A percentile compares a stretch with the other conserved stretches of the same genome.
Evolutionary conservation across 179 eudicot species (phyloP).

Genomic region (Silene vulgaris): DNA sequence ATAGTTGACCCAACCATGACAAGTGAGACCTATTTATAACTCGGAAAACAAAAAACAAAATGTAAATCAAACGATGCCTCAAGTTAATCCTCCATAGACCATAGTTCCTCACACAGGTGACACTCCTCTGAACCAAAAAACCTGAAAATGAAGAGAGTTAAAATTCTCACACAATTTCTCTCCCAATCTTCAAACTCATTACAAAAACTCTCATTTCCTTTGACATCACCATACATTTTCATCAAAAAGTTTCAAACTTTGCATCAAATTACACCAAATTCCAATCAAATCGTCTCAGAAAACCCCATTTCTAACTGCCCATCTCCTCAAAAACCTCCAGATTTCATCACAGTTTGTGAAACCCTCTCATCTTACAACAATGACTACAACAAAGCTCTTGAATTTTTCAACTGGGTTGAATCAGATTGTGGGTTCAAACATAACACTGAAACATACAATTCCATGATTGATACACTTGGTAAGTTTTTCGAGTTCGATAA

Average conservation of each 20-base stretch:
- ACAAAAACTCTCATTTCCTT: background rate
- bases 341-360: slow-evolving; percentile 46
- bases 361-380: slow-evolving; percentile 66
- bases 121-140: background rate
- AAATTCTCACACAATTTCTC: slow-evolving; percentile 17
- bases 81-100: too few relatives aligned
- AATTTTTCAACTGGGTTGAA: slow-evolving; percentile 79
- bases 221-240: background rate
- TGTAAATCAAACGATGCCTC: too few relatives aligned
- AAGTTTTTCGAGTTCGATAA: slow-evolving; percentile 87
- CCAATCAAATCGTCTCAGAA: slow-evolving; percentile 11
- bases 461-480: slow-evolving; percentile 73
- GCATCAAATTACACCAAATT: slow-evolving; percentile 20
- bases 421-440: slow-evolving; percentile 45
- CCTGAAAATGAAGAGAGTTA: slow-evolving; percentile 28
- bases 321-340: slow-evolving; percentile 26
- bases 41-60: too few relatives aligned
- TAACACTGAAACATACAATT: slow-evolving; percentile 65
- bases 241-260: slow-evolving; percentile 23
- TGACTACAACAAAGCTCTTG: slow-evolving; percentile 61
- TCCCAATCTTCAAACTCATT: slow-evolving; percentile 19
- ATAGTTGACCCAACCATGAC: too few relatives aligned
- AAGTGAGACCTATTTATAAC: too few relatives aligned
- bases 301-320: slow-evolving; percentile 13
- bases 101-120: too few relatives aligned